Evolutionary conservation across 805 yeast genomes (phyloP).

Genomic region (Tetrapisispora taiwanensis): DNA sequence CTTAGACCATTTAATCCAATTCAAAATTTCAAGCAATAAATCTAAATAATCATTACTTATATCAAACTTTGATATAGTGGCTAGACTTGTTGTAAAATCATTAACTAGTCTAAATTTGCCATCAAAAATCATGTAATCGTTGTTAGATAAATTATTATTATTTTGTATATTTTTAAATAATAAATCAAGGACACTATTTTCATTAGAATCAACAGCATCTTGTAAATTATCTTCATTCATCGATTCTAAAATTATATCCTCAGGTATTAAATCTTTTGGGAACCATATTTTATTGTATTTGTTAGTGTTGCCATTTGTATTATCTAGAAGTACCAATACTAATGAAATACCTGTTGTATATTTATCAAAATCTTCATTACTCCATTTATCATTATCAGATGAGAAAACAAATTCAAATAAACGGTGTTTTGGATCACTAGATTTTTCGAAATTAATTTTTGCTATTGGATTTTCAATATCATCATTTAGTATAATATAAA

Average conservation of each 20-base stretch:
- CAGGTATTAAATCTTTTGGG: constrained; percentile 18
- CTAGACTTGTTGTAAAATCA: constrained; percentile 23
- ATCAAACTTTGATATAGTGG: constrained; percentile 17
- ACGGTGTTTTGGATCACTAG: constrained; percentile 16
- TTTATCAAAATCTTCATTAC: constrained; percentile 21
- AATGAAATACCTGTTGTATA: constrained; percentile 21
- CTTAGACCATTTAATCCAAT: constrained; percentile 26
- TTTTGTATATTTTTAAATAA: background rate
- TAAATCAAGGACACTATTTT: background rate
- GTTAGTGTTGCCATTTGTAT: constrained; percentile 1
- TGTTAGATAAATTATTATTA: background rate
- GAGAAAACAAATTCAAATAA: constrained; percentile 23
- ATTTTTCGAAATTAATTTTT: constrained; percentile 17
- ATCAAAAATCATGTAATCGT: background rate
- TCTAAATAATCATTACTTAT: constrained; percentile 26
- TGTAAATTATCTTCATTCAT: background rate
- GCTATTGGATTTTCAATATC: constrained; percentile 10
- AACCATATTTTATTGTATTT: constrained; percentile 10
- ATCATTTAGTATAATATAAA: constrained; percentile 12
- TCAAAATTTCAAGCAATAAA: constrained; percentile 18
- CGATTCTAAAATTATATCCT: constrained; percentile 14
- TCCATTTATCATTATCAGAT: constrained; percentile 17
- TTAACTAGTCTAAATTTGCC: constrained; percentile 14
- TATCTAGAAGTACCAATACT: constrained; percentile 15
- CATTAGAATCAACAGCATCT: background rate